Evolutionary conservation across 2,329 filamentous ascomycete genomes (phyloP), one percentile per base, ranked within the genome.

Genomic region (Teratosphaeria gauchensis): DNA sequence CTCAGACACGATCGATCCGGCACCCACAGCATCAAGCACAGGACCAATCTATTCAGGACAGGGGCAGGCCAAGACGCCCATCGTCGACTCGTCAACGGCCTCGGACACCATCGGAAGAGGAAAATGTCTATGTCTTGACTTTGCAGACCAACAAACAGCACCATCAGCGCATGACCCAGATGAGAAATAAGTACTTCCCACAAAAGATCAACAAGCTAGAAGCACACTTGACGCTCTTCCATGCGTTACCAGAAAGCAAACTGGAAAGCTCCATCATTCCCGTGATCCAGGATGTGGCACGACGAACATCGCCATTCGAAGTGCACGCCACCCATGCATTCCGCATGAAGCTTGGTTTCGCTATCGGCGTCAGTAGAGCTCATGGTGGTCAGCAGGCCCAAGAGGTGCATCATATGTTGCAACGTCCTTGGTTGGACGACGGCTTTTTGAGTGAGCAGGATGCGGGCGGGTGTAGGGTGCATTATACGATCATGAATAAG

Each of bases 401-500:
- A 55, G 60, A 66, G n/a, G 61, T 78, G 11, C 75, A 75, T 57
- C 62, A 60, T 5, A 63, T 68, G 38, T 63, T 78, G 33, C 68
- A 69, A 59, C 60, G 62, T 8, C 63, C 65, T 14, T 78, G 76
- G 76, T 56, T 65, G 46, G 58, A 66, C 66, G 59, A 69, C n/a
- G 65, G 68, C 1, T 76, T 72, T 28, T 62, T 78, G 12, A 77
- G 74, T 46, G 70, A 73, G 59, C 76, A 78, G 64, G 76, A 78
- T 62, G 35, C 19, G n/a, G 70, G 70, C 2, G 71, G 69, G 0
- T 74, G 72, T 64, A 68, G 67, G 6, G 70, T 74, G 8, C 76
- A 78, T 56, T 78, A 76, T 69, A 78, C 76, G 11, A 70, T 77
- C 16, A 77, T 77, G 76, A 78, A 78, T 58, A 78, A 77, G 61